Evolutionary conservation across 2,329 filamentous ascomycete species (phyloP).

Genomic region (Epichloe gansuensis): DNA sequence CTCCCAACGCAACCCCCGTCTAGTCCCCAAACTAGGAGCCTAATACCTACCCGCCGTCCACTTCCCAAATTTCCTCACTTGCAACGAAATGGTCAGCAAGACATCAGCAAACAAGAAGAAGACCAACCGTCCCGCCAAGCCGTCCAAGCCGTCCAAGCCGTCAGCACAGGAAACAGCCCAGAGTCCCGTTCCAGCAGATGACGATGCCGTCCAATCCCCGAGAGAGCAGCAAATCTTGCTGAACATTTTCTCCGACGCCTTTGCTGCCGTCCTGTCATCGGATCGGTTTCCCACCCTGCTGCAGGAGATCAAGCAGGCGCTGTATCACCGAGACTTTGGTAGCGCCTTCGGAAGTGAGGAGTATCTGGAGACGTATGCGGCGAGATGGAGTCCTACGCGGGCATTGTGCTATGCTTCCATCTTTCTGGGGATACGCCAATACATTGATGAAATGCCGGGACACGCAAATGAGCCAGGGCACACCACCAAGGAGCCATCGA

Average conservation of each 20-base stretch:
- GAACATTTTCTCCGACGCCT: conserved; percentile 58
- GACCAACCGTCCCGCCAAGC: neutral
- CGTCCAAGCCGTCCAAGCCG: neutral
- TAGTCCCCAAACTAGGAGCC: neutral
- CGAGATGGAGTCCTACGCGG: conserved; percentile 80
- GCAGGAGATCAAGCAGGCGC: conserved; percentile 73
- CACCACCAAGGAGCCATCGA: neutral
- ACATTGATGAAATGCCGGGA: conserved; percentile 19
- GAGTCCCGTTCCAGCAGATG: neutral
- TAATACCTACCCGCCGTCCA: neutral
- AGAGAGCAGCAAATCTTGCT: conserved; percentile 54
- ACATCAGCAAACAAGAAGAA: conserved; percentile 1
- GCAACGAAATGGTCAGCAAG: conserved; percentile 4
- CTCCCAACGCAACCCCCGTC: neutral
- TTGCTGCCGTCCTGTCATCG: conserved; percentile 37
- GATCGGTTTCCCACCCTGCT: conserved; percentile 43
- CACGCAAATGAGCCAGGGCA: neutral
- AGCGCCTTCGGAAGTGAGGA: conserved; percentile 62
- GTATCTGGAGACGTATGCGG: conserved; percentile 70
- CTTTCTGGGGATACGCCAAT: conserved; percentile 26
- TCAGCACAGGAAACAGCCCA: neutral
- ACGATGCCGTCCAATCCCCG: conserved; percentile 1
- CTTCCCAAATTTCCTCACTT: neutral
- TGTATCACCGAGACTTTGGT: conserved; percentile 77
- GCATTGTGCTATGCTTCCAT: conserved; percentile 66